Evolutionary conservation across 2,329 filamentous ascomycete genomes (phyloP), one percentile per base, ranked within the genome.

Genomic region (Endoconidiophora laricicola): DNA sequence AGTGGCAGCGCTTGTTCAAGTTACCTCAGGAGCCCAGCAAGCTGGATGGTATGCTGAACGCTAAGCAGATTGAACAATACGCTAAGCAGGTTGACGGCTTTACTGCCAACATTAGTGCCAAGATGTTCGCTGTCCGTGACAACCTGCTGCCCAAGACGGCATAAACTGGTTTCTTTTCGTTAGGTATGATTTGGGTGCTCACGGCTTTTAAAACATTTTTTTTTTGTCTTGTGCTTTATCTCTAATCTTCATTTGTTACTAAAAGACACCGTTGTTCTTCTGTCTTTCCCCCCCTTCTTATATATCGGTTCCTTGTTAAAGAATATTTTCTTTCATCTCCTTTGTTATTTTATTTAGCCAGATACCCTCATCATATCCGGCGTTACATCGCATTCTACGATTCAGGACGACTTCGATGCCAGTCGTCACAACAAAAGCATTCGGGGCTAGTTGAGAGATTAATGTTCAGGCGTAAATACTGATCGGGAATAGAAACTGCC

Each of bases 1-100:
- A 98, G 73, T 98, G 88, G 88, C 86, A 94, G 70, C 82, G 86
- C 63, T 74, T 96, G 59, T 98, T 96, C 78, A 98, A 98, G 78
- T 77, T 98, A 58, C 91, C 91, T 23, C 81, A 86, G 63, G 90
- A 96, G 71, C 90, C 91, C 51, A 94, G 83, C 69, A 75, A 90
- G 57, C 71, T 96, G 58, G 90, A 96, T 71, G 86, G 83, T 57
- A 85, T 98, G 76, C 73, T 98, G 62, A 94, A 95, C 65, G 88
- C 85, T 55, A 79, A 87, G 67, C 91, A 98, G 71, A 87, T 95
- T 50, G 88, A 96, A 70, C 90, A 96, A 70, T 98, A 96, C 70
- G 86, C 88, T 62, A 83, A 87, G 70, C 91, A 96, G 71, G 84
- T 96, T 52, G 91, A 98, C 66, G 86, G 86, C 38, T 96, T 96